Conservation (phyloP, 164 flowering plant genomes). For the Magnolia changhungtana region DNA sequence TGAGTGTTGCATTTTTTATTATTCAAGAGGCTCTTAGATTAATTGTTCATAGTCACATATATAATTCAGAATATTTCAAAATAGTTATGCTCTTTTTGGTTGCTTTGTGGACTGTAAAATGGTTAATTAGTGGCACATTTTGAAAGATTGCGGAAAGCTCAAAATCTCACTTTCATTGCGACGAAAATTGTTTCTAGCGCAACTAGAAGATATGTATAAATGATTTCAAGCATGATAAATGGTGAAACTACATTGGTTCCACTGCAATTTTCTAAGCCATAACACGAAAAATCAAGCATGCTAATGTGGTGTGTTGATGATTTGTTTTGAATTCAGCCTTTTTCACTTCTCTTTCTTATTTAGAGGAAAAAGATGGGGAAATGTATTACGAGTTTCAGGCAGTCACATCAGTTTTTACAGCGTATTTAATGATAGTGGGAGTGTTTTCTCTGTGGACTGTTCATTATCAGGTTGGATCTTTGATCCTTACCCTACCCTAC, state of each 20-base stretch:
- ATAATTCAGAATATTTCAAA: too few relatives aligned
- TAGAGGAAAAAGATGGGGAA: not conserved
- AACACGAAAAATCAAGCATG: too few relatives aligned
- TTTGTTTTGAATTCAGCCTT: not conserved
- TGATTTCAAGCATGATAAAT: too few relatives aligned
- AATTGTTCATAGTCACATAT: too few relatives aligned
- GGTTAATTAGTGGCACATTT: not conserved
- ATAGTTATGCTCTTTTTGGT: too few relatives aligned
- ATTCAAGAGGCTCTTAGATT: too few relatives aligned
- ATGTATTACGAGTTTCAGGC: not conserved
- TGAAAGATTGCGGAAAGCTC: not conserved
- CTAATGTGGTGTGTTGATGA: not conserved
- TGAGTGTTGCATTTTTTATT: too few relatives aligned
- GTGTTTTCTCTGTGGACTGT: not conserved
- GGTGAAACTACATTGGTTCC: too few relatives aligned
- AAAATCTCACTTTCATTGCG: too few relatives aligned
- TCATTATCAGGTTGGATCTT: conserved; percentile 11
- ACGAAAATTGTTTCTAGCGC: too few relatives aligned
- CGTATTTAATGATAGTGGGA: not conserved
- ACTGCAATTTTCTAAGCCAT: too few relatives aligned
- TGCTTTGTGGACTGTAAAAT: not conserved
- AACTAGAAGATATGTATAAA: too few relatives aligned
- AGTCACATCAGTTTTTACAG: not conserved
- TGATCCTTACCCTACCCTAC: conserved; percentile 14
- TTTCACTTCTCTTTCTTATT: not conserved